Conservation (phyloP, 2,329 filamentous ascomycete genomes). For the Aureobasidium mangrovei region DNA sequence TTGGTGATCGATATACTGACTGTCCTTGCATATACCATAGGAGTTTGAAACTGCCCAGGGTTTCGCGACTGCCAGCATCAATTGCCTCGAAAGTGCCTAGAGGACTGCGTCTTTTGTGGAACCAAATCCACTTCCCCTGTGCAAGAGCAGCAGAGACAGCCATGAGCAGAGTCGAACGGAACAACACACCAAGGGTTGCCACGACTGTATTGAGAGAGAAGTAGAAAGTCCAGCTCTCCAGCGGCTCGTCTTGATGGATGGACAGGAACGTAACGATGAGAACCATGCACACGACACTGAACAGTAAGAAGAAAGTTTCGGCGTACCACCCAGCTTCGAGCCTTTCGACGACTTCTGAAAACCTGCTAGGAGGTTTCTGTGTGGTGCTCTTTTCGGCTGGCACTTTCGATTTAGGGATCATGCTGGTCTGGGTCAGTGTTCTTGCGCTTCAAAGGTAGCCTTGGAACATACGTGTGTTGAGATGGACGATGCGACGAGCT, state of each 20-base stretch:
- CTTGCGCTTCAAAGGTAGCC: neutral
- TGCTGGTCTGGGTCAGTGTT: neutral
- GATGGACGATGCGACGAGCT: too few species aligned
- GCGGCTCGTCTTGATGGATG: neutral
- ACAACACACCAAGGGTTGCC: neutral
- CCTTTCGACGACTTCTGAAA: neutral
- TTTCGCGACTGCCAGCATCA: constrained; percentile 1
- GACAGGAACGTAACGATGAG: neutral
- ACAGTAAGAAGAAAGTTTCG: neutral
- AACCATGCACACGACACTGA: neutral
- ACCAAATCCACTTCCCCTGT: constrained; percentile 12
- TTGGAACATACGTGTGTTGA: neutral
- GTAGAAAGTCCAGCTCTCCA: neutral
- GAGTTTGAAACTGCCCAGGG: neutral
- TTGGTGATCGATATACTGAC: neutral
- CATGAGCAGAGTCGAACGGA: neutral
- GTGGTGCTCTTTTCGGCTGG: neutral
- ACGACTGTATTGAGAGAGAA: constrained; percentile 4
- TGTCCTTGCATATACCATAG: neutral
- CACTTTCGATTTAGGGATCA: neutral
- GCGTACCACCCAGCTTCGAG: neutral
- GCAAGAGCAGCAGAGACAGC: constrained; percentile 7
- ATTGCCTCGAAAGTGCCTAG: neutral
- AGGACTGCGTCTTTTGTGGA: neutral
- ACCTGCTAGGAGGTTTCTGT: neutral